Evolutionary conservation across 202 grass and related monocot species (phyloP), one percentile per base, ranked within the genome.

Genomic region (Setaria italica): DNA sequence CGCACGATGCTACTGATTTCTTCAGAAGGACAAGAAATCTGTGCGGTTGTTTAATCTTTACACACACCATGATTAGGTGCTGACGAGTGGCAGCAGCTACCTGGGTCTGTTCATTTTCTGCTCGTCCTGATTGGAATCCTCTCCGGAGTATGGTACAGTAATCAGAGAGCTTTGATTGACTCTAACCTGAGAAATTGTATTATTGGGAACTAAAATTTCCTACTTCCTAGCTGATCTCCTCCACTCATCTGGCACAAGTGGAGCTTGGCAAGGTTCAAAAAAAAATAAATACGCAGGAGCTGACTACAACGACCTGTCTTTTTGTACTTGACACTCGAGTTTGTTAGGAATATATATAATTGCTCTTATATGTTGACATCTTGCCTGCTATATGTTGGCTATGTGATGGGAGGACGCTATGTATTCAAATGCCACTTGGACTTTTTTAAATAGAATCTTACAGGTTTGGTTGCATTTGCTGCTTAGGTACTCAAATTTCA

Each of bases 361-460:
- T 35, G 63, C 33, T 66, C 13, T 2, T 35, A 34, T 66, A 19
- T 66, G 63, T 66, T 35, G 21, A 66, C 9, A 76, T 70, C 42
- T 78, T 83, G 73, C 8, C 34, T 51, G n/a, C 32, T 70, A 32
- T 59, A 60, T 71, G 73, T 83, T 69, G 45, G 70, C 71, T 33
- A 6, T 7, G 50, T 1, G 60, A 20, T 20, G 66, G 41, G 29
- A 59, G 78, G 64, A 66, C 15, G 12, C 29, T 60, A 29, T 51
- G 6, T 70, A 59, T 60, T 19, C 39, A 70, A 6, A 70, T 63
- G 41, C 54, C n/a, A 83, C 33, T 78, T 82, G 79, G 51, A 43
- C 60, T 16, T 12, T 77, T 62, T 35, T 1, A 79, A 57, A 20
- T 11, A 56, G 12, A 65, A 15, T 42, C 5, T n/a, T 55, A 49